Percentiles rank a stretch among this genome's conserved stretches.
Conservation (phyloP, 1,139 yeast genomes). For the Pichia sp. region DNA sequence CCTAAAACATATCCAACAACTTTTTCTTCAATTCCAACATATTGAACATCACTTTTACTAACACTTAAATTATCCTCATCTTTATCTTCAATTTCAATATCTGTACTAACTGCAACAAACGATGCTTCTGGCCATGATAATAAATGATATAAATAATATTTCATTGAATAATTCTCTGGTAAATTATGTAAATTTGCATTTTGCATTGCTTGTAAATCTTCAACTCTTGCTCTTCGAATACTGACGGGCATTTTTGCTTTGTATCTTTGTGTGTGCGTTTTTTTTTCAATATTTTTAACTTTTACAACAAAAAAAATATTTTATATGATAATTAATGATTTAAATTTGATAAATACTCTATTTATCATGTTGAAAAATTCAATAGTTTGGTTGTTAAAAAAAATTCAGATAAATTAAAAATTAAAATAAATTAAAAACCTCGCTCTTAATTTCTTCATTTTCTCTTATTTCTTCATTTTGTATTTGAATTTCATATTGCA, state of each 20-base stretch:
- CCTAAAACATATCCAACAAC: slow-evolving; percentile 93
- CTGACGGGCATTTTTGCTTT: slow-evolving; percentile 60
- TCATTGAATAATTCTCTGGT: slow-evolving; percentile 91
- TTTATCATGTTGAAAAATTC: too few relatives aligned
- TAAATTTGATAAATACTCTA: too few relatives aligned
- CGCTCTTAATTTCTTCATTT: too few relatives aligned
- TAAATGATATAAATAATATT: slow-evolving; percentile 89
- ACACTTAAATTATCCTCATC: slow-evolving; percentile 38
- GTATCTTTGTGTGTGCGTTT: neutral
- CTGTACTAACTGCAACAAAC: slow-evolving; percentile 83
- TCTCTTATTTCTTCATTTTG: too few relatives aligned
- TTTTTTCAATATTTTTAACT: neutral
- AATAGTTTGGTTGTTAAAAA: too few relatives aligned
- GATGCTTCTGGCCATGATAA: slow-evolving; percentile 98
- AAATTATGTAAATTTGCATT: slow-evolving; percentile 88
- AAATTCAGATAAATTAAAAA: too few relatives aligned
- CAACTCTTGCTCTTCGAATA: slow-evolving; percentile 80
- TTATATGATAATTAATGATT: too few relatives aligned
- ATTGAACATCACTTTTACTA: slow-evolving; percentile 46
- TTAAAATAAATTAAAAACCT: too few relatives aligned
- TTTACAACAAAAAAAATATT: too few relatives aligned
- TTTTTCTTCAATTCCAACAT: slow-evolving; percentile 62
- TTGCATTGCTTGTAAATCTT: slow-evolving; percentile 92
- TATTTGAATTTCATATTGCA: too few relatives aligned
- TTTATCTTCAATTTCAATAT: slow-evolving; percentile 27